Evolutionary conservation across 2,329 filamentous ascomycete species (phyloP).

Genomic region (Xylaria multiplex): DNA sequence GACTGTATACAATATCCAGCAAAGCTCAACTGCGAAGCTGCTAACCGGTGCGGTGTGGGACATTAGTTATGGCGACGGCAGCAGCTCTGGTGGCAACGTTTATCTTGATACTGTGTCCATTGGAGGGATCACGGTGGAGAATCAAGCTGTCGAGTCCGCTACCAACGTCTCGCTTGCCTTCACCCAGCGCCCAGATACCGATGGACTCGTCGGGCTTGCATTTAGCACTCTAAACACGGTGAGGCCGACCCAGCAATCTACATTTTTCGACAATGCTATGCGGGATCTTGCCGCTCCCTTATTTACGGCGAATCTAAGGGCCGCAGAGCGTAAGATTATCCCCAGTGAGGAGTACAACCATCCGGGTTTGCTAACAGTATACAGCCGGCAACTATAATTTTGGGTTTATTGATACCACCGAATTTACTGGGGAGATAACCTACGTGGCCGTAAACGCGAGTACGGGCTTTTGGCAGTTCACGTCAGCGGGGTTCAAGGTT

Average conservation of each 20-base stretch:
- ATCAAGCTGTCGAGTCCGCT: constrained; percentile 57
- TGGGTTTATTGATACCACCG: constrained; percentile 61
- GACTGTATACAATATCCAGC: constrained; percentile 52
- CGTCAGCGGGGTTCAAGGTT: constrained; percentile 63
- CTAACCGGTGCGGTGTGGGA: constrained; percentile 53
- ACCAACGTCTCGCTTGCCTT: constrained; percentile 54
- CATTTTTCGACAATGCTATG: constrained; percentile 55
- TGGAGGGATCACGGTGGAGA: constrained; percentile 53
- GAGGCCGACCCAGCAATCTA: constrained; percentile 53
- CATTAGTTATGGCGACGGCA: constrained; percentile 58
- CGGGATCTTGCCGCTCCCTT: constrained; percentile 54
- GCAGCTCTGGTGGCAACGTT: constrained; percentile 55
- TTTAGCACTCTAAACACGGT: constrained; percentile 58
- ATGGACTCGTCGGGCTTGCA: constrained; percentile 57
- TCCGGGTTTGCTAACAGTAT: constrained; percentile 16
- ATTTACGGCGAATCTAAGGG: constrained; percentile 62
- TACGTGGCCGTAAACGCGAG: constrained; percentile 66
- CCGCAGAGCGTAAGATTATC: constrained; percentile 48
- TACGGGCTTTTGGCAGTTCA: constrained; percentile 73
- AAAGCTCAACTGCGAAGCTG: constrained; percentile 53
- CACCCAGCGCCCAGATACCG: constrained; percentile 50
- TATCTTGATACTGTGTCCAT: constrained; percentile 57
- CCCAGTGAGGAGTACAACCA: not conserved
- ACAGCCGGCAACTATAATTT: constrained; percentile 52
- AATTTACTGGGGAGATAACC: constrained; percentile 67